Base-by-base conservation (phyloP, 352 stramenopile genomes). In the Phytophthora boehmeriae region DNA sequence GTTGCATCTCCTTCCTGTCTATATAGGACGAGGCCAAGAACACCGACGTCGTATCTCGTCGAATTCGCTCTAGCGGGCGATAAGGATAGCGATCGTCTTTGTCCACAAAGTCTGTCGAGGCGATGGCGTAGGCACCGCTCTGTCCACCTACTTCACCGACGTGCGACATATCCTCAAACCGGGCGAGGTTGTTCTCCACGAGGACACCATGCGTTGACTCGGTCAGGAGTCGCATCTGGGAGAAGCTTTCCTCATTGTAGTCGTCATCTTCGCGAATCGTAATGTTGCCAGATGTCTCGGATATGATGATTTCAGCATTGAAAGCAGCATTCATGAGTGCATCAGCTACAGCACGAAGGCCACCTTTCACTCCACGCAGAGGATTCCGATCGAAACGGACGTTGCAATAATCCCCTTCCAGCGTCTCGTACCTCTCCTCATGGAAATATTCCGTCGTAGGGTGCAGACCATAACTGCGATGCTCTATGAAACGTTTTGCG, bases 271-370 rank as follows among this genome's bases (percentile, higher is more conserved):
- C 76, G 8, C 76, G 73, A 28, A 83, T 79, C 30, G 73, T 86
- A 17, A 86, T 68, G 30, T 81, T 65, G 5, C 73, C 76, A 0
- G 67, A 70, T 2, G 49, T 71, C 54, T 89, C 79, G 8, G 79
- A 82, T 50, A 86, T 78, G 45, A 73, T 85, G 64, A 89, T 85
- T 63, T 89, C 79, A 8, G 80, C 50, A 43, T 87, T 86, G 34
- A 58, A 61, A 14, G 68, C 70, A 44, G 76, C 78, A 11, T 76
- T 72, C 44, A 65, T 65, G 2, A 83, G 52, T 8, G 80, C 75
- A 8, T 78, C 54, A 20, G 79, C 66, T 2, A 85, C 65, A 4
- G 66, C 61, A 23, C 66, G 58, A 25, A 83, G 61, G 0, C 64
- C 66, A 5, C 63, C 63, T 44, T 48, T 55, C 1, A 68, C 49